phyloP scores from a whole-genome alignment of 768 basidiomycete species.

The Suillus placidus region DNA sequence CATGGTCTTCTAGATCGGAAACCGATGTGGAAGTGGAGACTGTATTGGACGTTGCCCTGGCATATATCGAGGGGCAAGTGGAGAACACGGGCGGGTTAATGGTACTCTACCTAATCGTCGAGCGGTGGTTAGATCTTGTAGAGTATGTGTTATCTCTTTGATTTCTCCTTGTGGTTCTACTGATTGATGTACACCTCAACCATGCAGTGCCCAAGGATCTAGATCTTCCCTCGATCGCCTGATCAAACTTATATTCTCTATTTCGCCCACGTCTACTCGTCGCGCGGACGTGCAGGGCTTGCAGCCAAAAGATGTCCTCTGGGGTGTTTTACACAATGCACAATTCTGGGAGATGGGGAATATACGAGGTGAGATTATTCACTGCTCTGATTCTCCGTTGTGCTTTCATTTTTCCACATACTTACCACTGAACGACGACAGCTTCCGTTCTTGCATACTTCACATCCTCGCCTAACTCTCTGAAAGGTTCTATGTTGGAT shows the following conservation, averaged over 20 bases:
- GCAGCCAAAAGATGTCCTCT: constrained; percentile 18
- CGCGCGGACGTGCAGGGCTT: constrained; percentile 18
- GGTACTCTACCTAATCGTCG: constrained; percentile 55
- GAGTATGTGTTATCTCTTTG: constrained; percentile 51
- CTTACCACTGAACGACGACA: constrained; percentile 34
- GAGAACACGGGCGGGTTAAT: constrained; percentile 38
- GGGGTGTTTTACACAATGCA: constrained; percentile 51
- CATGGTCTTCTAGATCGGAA: constrained; percentile 9
- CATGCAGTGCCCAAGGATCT: constrained; percentile 46
- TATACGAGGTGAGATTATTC: constrained; percentile 52
- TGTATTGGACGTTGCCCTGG: constrained; percentile 26
- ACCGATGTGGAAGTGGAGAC: constrained; percentile 22
- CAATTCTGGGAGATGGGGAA: constrained; percentile 73
- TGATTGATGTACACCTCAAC: neutral
- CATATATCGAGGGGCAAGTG: constrained; percentile 26
- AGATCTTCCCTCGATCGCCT: constrained; percentile 43
- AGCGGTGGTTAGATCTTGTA: constrained; percentile 69
- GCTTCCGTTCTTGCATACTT: constrained; percentile 17
- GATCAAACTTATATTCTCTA: constrained; percentile 40
- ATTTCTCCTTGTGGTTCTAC: neutral
- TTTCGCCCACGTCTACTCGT: constrained; percentile 12
- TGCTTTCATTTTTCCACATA: constrained; percentile 32
- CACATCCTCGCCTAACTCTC: neutral
- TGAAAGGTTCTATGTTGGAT: constrained; percentile 11
- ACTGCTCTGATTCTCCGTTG: neutral